Percentiles rank a stretch among this genome's conserved stretches.
Conservation (phyloP, 78 protist genomes). For the Protostelium mycophagum region DNA sequence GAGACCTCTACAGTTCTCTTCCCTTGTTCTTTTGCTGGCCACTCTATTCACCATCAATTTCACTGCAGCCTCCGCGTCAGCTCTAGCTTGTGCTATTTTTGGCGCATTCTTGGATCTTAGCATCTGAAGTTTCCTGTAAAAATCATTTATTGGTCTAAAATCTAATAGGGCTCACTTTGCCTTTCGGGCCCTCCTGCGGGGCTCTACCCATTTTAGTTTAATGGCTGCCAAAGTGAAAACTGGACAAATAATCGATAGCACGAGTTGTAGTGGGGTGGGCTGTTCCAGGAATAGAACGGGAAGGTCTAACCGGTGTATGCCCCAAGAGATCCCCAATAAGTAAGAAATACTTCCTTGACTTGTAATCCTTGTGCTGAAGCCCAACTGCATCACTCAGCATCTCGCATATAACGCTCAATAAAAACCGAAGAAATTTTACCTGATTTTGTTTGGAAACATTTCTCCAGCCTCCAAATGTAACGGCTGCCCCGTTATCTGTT, state of each 20-base stretch:
- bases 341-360: not conserved
- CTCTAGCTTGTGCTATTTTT: not conserved
- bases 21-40: not conserved
- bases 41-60: not conserved
- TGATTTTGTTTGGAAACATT: not conserved
- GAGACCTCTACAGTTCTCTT: not conserved
- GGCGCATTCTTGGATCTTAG: not conserved
- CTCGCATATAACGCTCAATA: too few species aligned
- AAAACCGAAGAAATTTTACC: not conserved
- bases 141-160: not conserved
- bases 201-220: not conserved
- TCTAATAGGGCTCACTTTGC: not conserved
- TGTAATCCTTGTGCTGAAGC: not conserved
- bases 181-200: not conserved
- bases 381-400: not conserved
- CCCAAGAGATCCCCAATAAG: not conserved
- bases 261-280: not conserved
- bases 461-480: not conserved
- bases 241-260: not conserved
- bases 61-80: not conserved
- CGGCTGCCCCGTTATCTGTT: not conserved
- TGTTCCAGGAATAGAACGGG: not conserved
- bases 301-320: not conserved
- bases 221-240: not conserved
- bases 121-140: not conserved